Conservation (phyloP, 352 stramenopile species). For the Globisporangium alternatum region DNA sequence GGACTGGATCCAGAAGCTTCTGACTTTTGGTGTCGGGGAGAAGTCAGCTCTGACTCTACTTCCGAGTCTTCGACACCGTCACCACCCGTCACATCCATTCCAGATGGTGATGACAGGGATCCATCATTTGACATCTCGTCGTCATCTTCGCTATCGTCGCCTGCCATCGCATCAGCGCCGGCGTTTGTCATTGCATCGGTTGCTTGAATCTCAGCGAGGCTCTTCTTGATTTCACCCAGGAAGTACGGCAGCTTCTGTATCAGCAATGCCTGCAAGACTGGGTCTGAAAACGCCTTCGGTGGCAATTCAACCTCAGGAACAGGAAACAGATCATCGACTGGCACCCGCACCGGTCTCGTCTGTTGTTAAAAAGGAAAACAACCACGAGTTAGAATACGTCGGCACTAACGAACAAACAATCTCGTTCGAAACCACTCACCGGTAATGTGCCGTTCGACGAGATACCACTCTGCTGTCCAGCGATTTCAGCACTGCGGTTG, state of each 20-base stretch:
- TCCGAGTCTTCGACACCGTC: slow-evolving; percentile 56
- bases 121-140: slow-evolving; percentile 87
- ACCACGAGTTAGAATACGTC: slow-evolving; percentile 8
- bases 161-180: slow-evolving; percentile 28
- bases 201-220: slow-evolving; percentile 51
- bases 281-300: slow-evolving; percentile 60
- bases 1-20: slow-evolving; percentile 1
- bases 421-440: slow-evolving; percentile 29
- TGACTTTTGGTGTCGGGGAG: slow-evolving; percentile 26
- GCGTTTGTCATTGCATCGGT: slow-evolving; percentile 36
- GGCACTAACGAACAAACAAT: background rate
- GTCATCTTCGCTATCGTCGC: slow-evolving; percentile 75
- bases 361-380: slow-evolving; percentile 19
- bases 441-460: slow-evolving; percentile 31
- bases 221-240: slow-evolving; percentile 74
- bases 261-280: slow-evolving; percentile 64
- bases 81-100: slow-evolving; percentile 46
- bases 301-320: slow-evolving; percentile 76
- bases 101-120: slow-evolving; percentile 62
- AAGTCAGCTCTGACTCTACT: slow-evolving; percentile 42
- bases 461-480: slow-evolving; percentile 28
- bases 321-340: slow-evolving; percentile 77
- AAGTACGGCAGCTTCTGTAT: slow-evolving; percentile 77
- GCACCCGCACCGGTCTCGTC: slow-evolving; percentile 76
- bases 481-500: slow-evolving; percentile 37